Evolutionary conservation across 352 stramenopile species (phyloP).

Genomic region (Saprolegnia parasitica): DNA sequence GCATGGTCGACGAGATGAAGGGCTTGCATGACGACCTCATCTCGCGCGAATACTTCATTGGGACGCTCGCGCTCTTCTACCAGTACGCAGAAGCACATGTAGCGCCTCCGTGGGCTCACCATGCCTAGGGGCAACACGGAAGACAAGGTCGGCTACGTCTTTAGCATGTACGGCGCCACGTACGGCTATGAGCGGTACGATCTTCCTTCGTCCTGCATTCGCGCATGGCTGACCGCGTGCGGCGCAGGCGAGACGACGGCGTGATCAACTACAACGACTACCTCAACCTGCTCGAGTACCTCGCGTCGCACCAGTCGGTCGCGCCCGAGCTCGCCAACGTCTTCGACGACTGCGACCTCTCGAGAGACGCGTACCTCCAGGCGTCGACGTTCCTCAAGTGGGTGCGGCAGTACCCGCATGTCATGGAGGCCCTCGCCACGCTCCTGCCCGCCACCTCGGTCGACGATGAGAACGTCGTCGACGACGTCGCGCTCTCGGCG

Average conservation of each 20-base stretch:
- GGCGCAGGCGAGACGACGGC: conserved; percentile 43
- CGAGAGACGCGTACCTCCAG: conserved; percentile 45
- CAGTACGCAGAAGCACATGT: conserved; percentile 42
- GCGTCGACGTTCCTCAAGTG: conserved; percentile 70
- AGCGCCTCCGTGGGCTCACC: conserved; percentile 24
- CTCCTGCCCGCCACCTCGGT: conserved; percentile 43
- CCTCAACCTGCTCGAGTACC: conserved; percentile 57
- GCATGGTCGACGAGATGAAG: conserved; percentile 54
- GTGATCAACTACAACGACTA: conserved; percentile 71
- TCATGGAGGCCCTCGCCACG: conserved; percentile 59
- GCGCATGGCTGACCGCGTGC: not conserved
- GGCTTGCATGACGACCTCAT: conserved; percentile 51
- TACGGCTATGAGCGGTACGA: conserved; percentile 60
- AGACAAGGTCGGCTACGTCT: conserved; percentile 84
- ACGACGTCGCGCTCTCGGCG: conserved; percentile 38
- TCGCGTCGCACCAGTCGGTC: conserved; percentile 56
- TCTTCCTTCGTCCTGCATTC: not conserved
- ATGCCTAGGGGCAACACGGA: conserved; percentile 70
- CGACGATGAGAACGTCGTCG: conserved; percentile 33
- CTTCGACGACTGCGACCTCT: conserved; percentile 69
- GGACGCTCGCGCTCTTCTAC: conserved; percentile 62
- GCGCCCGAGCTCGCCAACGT: conserved; percentile 61
- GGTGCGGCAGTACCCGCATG: conserved; percentile 57
- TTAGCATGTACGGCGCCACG: conserved; percentile 80
- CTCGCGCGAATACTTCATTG: conserved; percentile 71